A percentile compares a stretch with the other conserved stretches of the same genome.
phyloP scores from a whole-genome alignment of 2,329 filamentous ascomycete genomes.

The Pseudocercospora fijiensis region DNA sequence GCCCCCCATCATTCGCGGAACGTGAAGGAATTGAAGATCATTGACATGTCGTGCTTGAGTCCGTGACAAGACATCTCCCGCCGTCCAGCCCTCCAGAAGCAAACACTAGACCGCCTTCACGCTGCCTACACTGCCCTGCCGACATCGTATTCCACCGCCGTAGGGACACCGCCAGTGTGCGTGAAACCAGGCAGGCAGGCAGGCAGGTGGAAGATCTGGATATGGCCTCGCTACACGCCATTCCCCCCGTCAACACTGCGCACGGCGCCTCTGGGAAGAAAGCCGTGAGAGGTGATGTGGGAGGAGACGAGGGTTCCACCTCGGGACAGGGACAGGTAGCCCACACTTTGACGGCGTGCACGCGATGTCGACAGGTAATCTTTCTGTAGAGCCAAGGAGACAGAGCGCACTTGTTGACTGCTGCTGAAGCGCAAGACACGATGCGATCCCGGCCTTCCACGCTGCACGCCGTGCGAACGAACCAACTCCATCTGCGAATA shows the following conservation, averaged over 20 bases:
- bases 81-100: background rate
- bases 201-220: background rate
- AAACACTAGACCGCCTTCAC: background rate
- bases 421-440: slow-evolving; percentile 80
- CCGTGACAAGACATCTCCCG: background rate
- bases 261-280: slow-evolving; percentile 18
- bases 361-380: slow-evolving; percentile 72
- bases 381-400: background rate
- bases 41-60: background rate
- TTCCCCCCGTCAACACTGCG: slow-evolving; percentile 17
- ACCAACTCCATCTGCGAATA: slow-evolving; percentile 92
- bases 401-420: slow-evolving; percentile 14
- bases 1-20: slow-evolving; percentile 6
- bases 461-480: slow-evolving; percentile 88
- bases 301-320: slow-evolving; percentile 39
- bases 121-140: background rate
- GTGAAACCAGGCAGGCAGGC: no score
- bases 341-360: slow-evolving; percentile 77
- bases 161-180: background rate
- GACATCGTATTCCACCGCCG: background rate
- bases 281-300: slow-evolving; percentile 33
- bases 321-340: slow-evolving; percentile 63
- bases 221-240: slow-evolving; percentile 14
- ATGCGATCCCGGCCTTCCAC: slow-evolving; percentile 89
- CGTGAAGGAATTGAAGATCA: background rate